Conservation (phyloP, 2,329 filamentous ascomycete genomes). For the Moelleriella libera region DNA sequence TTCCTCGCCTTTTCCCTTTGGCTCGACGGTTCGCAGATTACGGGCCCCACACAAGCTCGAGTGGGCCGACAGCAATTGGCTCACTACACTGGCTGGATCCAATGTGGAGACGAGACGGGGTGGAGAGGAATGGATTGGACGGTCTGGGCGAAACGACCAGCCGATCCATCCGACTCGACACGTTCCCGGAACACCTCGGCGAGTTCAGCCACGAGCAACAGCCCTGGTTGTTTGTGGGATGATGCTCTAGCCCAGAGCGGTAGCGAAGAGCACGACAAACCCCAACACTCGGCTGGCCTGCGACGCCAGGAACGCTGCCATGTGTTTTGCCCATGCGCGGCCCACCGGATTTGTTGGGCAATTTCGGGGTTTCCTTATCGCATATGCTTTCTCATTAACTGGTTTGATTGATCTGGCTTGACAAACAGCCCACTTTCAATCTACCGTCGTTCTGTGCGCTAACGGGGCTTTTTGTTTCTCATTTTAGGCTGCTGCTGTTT, state of each 20-base stretch:
- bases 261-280: too few species aligned
- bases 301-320: too few species aligned
- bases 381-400: background rate
- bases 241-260: too few species aligned
- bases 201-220: background rate
- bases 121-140: background rate
- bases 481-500: slow-evolving; percentile 52
- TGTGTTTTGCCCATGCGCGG: background rate
- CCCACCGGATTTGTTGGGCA: too few species aligned
- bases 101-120: slow-evolving; percentile 8
- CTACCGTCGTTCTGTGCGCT: slow-evolving; percentile 6
- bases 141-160: slow-evolving; percentile 1
- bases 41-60: slow-evolving; percentile 18
- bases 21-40: slow-evolving; percentile 15
- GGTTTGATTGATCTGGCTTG: background rate
- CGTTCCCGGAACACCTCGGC: slow-evolving; percentile 1
- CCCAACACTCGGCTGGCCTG: too few species aligned
- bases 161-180: slow-evolving; percentile 10
- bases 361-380: background rate
- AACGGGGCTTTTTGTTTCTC: slow-evolving; percentile 8
- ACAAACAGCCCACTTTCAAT: background rate
- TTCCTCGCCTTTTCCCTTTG: slow-evolving; percentile 4
- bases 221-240: too few species aligned
- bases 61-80: slow-evolving; percentile 13
- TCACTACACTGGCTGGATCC: slow-evolving; percentile 9